These are phyloP conservation scores for Talaromyces atroroseus DNA, from an alignment of 2,329 filamentous ascomycete genomes.

Conservation along the genomic window DNA sequence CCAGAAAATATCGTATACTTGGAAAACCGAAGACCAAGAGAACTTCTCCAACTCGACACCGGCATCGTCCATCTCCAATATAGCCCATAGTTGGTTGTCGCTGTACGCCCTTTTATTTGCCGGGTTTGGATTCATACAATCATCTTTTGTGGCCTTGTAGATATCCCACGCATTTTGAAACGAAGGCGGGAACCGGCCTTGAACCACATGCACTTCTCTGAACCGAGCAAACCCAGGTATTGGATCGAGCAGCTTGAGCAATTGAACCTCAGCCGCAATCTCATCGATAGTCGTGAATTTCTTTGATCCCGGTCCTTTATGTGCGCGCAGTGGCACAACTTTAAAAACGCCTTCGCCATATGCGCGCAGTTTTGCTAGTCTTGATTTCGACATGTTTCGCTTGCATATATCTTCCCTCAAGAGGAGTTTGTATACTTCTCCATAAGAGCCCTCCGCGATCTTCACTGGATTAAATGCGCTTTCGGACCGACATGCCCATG, in stretches of 20 bases:
- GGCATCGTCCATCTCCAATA: constrained; percentile 62
- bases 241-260: constrained; percentile 53
- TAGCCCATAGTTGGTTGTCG: constrained; percentile 56
- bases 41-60: constrained; percentile 53
- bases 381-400: constrained; percentile 32
- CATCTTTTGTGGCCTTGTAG: constrained; percentile 37
- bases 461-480: constrained; percentile 48
- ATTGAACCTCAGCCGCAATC: constrained; percentile 45
- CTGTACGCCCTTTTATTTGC: constrained; percentile 49
- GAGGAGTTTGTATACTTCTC: constrained; percentile 58
- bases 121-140: constrained; percentile 53
- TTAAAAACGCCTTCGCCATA: constrained; percentile 45
- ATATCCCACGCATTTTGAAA: constrained; percentile 45
- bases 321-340: constrained; percentile 42
- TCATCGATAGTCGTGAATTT: constrained; percentile 44
- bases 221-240: constrained; percentile 61
- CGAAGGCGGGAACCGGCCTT: constrained; percentile 49
- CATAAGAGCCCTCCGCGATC: constrained; percentile 62
- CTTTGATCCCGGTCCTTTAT: constrained; percentile 36
- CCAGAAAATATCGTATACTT: constrained; percentile 63
- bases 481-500: constrained; percentile 35
- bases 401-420: constrained; percentile 33
- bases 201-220: constrained; percentile 53
- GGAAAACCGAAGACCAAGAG: constrained; percentile 37
- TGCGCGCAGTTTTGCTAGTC: constrained; percentile 32